phyloP scores from a whole-genome alignment of 345 rosid species.

The Lumnitzera littorea region DNA sequence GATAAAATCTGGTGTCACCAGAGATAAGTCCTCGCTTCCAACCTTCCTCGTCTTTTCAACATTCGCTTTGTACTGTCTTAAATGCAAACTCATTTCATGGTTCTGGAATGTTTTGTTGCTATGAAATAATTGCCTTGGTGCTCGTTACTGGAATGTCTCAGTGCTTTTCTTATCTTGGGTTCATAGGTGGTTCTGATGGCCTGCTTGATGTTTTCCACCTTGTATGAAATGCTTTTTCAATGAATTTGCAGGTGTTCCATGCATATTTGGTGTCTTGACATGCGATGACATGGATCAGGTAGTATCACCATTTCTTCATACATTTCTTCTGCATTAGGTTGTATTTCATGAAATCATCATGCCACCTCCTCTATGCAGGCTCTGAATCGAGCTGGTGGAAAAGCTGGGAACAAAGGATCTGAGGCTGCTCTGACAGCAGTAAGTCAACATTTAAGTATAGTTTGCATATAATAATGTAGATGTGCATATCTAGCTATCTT shows the following conservation, averaged over 20 bases:
- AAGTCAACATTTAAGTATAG: conserved; percentile 19
- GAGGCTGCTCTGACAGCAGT: conserved; percentile 91
- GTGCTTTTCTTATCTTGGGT: not conserved
- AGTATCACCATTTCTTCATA: not conserved
- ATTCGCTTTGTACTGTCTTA: too few species aligned
- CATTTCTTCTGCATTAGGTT: not conserved
- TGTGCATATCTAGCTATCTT: too few species aligned
- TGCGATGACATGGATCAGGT: conserved; percentile 99
- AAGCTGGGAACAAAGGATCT: conserved; percentile 91
- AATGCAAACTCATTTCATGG: too few species aligned
- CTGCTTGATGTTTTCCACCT: not conserved
- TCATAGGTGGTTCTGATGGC: not conserved
- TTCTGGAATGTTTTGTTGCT: too few species aligned
- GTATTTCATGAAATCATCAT: not conserved
- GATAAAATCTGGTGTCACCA: too few species aligned
- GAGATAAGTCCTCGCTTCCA: too few species aligned
- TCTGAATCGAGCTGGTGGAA: conserved; percentile 92
- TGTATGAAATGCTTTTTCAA: conserved; percentile 3
- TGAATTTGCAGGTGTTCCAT: conserved; percentile 70
- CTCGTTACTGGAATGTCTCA: too few species aligned
- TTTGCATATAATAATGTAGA: too few species aligned
- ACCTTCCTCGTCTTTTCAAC: too few species aligned
- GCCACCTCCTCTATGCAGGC: conserved; percentile 42
- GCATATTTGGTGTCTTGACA: conserved; percentile 91
- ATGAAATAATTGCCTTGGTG: too few species aligned